Evolutionary conservation across 73 alveolate species (phyloP).

Genomic region (Tetrahymena borealis): DNA sequence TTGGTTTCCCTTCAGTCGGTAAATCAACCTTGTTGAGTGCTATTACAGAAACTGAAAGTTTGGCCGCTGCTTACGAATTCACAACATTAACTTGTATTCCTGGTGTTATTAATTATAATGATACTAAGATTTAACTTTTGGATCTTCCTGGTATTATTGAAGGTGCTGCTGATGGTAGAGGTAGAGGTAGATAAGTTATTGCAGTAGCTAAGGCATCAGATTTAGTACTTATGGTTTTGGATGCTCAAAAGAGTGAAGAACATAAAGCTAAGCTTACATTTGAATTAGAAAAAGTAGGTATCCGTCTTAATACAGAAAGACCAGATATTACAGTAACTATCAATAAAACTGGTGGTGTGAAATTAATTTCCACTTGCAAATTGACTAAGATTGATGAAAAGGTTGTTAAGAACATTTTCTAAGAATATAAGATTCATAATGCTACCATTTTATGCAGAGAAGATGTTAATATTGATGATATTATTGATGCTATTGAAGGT

Average conservation of each 20-base stretch:
- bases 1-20: conserved; percentile 88
- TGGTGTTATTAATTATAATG: conserved; percentile 95
- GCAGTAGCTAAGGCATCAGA: conserved; percentile 98
- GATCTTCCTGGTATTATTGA: conserved; percentile 99
- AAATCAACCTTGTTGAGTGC: conserved; percentile 88
- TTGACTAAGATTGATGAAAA: conserved; percentile 90
- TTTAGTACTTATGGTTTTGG: conserved; percentile 96
- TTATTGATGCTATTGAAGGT: conserved; percentile 96
- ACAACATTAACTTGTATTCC: conserved; percentile 99
- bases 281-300: conserved; percentile 97
- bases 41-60: conserved; percentile 94
- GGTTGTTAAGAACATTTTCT: conserved; percentile 83
- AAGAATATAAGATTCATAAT: conserved; percentile 92
- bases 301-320: conserved; percentile 89
- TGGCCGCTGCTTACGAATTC: conserved; percentile 98
- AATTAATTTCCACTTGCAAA: conserved; percentile 74
- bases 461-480: conserved; percentile 94
- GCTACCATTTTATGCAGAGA: conserved; percentile 93
- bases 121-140: conserved; percentile 93
- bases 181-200: conserved; percentile 99
- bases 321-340: conserved; percentile 89
- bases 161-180: conserved; percentile 98
- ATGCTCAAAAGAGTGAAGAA: conserved; percentile 97
- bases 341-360: conserved; percentile 82
- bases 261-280: conserved; percentile 88